Base-by-base conservation (phyloP, 2,329 filamentous ascomycete species). In the Venturia nashicola region DNA sequence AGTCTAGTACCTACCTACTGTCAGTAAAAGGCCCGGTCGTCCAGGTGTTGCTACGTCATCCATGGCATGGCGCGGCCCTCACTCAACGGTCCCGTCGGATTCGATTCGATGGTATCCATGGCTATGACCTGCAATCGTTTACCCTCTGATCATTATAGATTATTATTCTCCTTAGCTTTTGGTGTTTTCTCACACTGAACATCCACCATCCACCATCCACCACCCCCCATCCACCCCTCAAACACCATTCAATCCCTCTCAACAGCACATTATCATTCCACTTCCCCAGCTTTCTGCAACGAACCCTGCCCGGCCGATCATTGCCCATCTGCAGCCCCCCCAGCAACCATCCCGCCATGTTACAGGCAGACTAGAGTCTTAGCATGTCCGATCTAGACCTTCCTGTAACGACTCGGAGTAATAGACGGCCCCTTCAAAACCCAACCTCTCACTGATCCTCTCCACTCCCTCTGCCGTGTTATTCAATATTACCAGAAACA, bases 311-410 rank as follows among this genome's bases (percentile, higher is more conserved):
- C 32, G 5, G 51, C 32, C 32, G 32, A 57, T 54, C 48, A 27
- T 54, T 54, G 48, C 20, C 48, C 48, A 8, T n/a, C 8, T 23
- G 20, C 20, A 8, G 44, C 44, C 44, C 5, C 5, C 7, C 18
- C 44, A 20, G 44, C n/a, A 48, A 48, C 44, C 18, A 48, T 48
- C 44, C 44, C 27, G 51, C 51, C 51, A 23, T 9, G 23, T 32
- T 18, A 36, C 48, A 34, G 32, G 3, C 48, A 55, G 51, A 8
- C 51, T 36, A 57, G 51, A 36, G 51, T 57, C 51, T 61, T 46
- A 43, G 59, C 59, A 59, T 34, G 20, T 16, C n/a, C 39, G 36
- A 16, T 61, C 59, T 61, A 61, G 59, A 61, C 39, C 59, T 42
- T 61, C 32, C 32, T 36, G 51, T 36, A 57, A 18, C 51, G 32